phyloP scores from a whole-genome alignment of 768 basidiomycete genomes.

The Phlebiopsis gigantea region DNA sequence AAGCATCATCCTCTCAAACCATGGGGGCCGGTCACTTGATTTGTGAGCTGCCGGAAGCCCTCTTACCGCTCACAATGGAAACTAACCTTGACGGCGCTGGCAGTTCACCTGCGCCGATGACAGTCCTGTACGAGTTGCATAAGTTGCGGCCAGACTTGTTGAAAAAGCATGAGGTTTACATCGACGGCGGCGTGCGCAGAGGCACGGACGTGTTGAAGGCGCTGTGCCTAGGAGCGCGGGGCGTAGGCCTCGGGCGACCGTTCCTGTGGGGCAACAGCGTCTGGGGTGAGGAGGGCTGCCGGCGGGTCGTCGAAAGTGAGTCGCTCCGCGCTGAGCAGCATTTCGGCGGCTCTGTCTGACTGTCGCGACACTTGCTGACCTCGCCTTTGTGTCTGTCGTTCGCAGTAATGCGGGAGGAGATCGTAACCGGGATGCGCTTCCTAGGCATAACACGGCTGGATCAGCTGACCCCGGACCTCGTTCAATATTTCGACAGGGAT shows the following conservation, averaged over 20 bases:
- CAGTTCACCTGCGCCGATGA: slow-evolving; percentile 38
- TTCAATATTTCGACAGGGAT: slow-evolving; percentile 23
- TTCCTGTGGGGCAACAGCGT: slow-evolving; percentile 36
- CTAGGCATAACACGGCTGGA: slow-evolving; percentile 35
- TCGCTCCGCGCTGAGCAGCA: not conserved
- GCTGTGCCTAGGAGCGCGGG: slow-evolving; percentile 42
- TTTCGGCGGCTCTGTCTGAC: not conserved
- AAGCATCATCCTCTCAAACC: slow-evolving; percentile 45
- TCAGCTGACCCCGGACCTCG: slow-evolving; percentile 32
- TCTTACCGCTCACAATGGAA: not conserved
- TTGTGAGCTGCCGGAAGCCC: slow-evolving; percentile 27
- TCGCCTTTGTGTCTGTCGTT: not conserved
- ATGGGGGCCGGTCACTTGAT: slow-evolving; percentile 43
- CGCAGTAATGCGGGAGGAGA: slow-evolving; percentile 36
- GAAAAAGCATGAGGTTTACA: slow-evolving; percentile 33
- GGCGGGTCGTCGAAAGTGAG: slow-evolving; percentile 23
- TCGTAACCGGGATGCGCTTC: slow-evolving; percentile 34
- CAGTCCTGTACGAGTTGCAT: slow-evolving; percentile 39
- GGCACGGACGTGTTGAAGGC: slow-evolving; percentile 47
- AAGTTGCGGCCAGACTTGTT: slow-evolving; percentile 36
- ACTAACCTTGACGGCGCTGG: not conserved
- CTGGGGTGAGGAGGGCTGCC: slow-evolving; percentile 29
- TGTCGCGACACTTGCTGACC: not conserved
- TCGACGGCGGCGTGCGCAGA: slow-evolving; percentile 41
- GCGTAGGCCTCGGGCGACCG: slow-evolving; percentile 39